Evolutionary conservation across 306 rosid genomes (phyloP), one percentile per base, ranked within the genome.

Genomic region (Trifolium fragiferum): DNA sequence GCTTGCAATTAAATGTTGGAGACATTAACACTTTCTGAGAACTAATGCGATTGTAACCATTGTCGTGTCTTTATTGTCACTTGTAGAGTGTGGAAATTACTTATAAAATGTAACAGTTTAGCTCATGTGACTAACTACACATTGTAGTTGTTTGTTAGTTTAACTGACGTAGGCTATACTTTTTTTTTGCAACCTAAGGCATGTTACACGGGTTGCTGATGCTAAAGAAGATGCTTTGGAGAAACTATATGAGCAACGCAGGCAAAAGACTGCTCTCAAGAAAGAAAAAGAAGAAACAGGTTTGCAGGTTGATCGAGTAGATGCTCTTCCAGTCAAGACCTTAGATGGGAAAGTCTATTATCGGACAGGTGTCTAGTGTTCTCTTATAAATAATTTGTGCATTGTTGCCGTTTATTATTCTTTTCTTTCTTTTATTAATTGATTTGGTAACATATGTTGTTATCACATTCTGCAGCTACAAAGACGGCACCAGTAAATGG

Each of bases 141-240:
- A 21, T 68, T 60, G 0, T 30, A 15, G 63, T 70, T 76, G 23
- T 63, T 70, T 76, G 23, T 63, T 59, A 62, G 55, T 74, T 74
- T 65, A 70, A 38, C 59, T 78, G 74, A 59, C 68, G 18, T 65
- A 7, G 19, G 49, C 20, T 66, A 35, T 78, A 60, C 25, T 38
- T 35, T 32, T 4, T 11, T 63, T 84, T 57, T 20, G 4, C 41
- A 12, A 68, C 41, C 13, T 11, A 69, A 94, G 99, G 95, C 96
- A 94, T 81, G 97, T 94, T 66, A 84, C 85, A 41, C 95, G 99
- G 8, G 93, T 92, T 79, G 99, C 99, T 70, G 88, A 92, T 78
- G 96, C 85, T 50, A 90, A 90, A 67, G 97, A 92, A 23, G 99
- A 94, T 76, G 87, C 88, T 41, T 76, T 94, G 88, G 99, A 94